phyloP scores from a whole-genome alignment of 495 filamentous ascomycete genomes.

The Aspergillus kassunensis region DNA sequence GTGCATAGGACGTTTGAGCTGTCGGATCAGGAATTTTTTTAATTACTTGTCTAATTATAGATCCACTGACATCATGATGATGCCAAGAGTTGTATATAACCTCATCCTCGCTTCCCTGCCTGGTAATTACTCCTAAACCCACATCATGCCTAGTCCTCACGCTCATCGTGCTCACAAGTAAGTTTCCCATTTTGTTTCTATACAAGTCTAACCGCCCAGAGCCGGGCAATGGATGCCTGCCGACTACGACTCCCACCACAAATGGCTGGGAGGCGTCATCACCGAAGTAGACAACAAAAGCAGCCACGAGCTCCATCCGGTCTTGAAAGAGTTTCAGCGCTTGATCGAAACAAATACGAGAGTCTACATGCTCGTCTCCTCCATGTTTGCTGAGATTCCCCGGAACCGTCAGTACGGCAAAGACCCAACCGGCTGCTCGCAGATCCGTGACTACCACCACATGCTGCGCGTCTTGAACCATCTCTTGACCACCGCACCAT shows the following conservation, averaged over 20 bases:
- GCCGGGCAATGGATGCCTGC: slow-evolving; percentile 39
- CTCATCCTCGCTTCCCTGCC: neutral
- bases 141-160: neutral
- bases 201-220: slow-evolving; percentile 3
- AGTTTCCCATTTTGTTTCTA: neutral
- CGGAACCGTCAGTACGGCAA: slow-evolving; percentile 47
- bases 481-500: slow-evolving; percentile 57
- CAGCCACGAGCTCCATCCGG: slow-evolving; percentile 27
- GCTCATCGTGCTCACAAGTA: neutral
- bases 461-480: slow-evolving; percentile 64
- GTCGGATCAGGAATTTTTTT: neutral
- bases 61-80: neutral
- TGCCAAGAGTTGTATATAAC: neutral
- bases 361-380: slow-evolving; percentile 33
- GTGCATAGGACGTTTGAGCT: slow-evolving; percentile 1
- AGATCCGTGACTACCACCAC: slow-evolving; percentile 61
- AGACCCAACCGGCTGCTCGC: slow-evolving; percentile 55
- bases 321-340: slow-evolving; percentile 38
- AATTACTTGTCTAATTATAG: neutral
- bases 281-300: slow-evolving; percentile 25
- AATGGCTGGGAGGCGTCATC: slow-evolving; percentile 37
- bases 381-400: slow-evolving; percentile 69
- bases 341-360: slow-evolving; percentile 44
- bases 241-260: slow-evolving; percentile 23
- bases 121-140: neutral